A percentile compares a stretch with the other conserved stretches of the same genome.
These are phyloP conservation scores for Chalaropsis thielavioides DNA, from an alignment of 2,329 filamentous ascomycete species.

Conservation along the genomic window DNA sequence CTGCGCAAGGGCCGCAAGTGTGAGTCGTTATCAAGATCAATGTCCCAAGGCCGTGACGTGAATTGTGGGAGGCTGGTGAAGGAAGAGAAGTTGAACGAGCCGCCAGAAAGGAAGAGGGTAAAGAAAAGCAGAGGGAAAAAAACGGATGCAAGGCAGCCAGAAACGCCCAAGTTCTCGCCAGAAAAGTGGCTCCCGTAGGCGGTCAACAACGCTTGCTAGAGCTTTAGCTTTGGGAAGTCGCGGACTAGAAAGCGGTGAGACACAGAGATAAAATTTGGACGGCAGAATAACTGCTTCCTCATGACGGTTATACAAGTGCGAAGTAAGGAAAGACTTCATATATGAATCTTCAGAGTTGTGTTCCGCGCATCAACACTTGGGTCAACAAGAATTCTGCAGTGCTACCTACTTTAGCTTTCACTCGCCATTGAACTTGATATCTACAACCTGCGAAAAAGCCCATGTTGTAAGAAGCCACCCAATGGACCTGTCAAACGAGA, in stretches of 20 bases:
- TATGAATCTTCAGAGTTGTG: not conserved
- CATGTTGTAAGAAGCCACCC: not conserved
- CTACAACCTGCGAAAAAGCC: too few species aligned
- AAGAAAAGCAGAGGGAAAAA: not conserved
- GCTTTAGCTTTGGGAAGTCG: not conserved
- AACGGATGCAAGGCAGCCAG: not conserved
- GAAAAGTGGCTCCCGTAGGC: not conserved
- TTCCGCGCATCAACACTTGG: not conserved
- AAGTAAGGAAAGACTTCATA: not conserved
- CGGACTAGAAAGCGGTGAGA: not conserved
- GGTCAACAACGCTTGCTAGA: not conserved
- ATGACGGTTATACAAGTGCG: not conserved
- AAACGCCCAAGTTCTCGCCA: not conserved
- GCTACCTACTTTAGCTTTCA: not conserved
- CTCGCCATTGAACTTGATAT: not conserved
- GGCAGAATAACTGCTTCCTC: not conserved
- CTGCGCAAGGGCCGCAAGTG: not conserved
- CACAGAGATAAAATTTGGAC: not conserved
- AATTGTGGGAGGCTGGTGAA: constrained; percentile 10
- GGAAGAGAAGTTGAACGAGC: not conserved
- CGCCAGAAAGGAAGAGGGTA: not conserved
- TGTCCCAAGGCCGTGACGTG: not conserved
- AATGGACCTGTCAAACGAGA: not conserved
- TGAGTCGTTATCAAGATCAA: not conserved
- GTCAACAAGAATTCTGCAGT: not conserved